Percentiles rank a stretch among this genome's conserved stretches.
Evolutionary conservation across 805 yeast species (phyloP).

Genomic region (Candida hungchunana): DNA sequence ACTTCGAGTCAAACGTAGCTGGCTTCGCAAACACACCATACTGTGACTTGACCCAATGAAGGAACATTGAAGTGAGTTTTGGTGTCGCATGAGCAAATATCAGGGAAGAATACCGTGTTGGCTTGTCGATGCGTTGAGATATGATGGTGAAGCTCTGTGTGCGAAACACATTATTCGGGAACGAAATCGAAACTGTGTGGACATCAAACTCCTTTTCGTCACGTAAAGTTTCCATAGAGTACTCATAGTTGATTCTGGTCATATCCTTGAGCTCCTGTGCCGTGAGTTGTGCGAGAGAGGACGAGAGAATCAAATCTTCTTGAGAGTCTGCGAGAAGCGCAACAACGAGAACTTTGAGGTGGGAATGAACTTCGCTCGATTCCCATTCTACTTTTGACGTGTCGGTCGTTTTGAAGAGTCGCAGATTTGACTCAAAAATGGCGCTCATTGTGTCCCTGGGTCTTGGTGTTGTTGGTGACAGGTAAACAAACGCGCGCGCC

Average conservation of each 20-base stretch:
- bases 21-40: conserved; percentile 26
- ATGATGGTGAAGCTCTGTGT: conserved; percentile 19
- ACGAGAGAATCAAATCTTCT: conserved; percentile 21
- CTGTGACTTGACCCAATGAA: conserved; percentile 28
- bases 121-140: neutral
- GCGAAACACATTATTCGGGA: conserved; percentile 22
- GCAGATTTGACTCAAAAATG: conserved; percentile 17
- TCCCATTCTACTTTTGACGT: conserved; percentile 9
- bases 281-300: conserved; percentile 15
- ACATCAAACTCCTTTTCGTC: conserved; percentile 6
- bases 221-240: conserved; percentile 2
- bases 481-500: too few species aligned
- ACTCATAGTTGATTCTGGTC: conserved; percentile 11
- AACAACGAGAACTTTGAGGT: conserved; percentile 20
- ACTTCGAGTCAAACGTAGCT: conserved; percentile 21
- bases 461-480: too few species aligned
- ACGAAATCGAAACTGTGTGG: conserved; percentile 9
- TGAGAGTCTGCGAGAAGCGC: conserved; percentile 22
- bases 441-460: conserved; percentile 15
- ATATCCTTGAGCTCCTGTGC: conserved; percentile 15
- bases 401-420: conserved; percentile 16
- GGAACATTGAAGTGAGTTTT: conserved; percentile 19
- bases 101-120: conserved; percentile 11
- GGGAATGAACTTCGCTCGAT: conserved; percentile 5
- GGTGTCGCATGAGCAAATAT: conserved; percentile 13